phyloP scores from a whole-genome alignment of 2,329 filamentous ascomycete genomes.

The Periconia macrospinosa region DNA sequence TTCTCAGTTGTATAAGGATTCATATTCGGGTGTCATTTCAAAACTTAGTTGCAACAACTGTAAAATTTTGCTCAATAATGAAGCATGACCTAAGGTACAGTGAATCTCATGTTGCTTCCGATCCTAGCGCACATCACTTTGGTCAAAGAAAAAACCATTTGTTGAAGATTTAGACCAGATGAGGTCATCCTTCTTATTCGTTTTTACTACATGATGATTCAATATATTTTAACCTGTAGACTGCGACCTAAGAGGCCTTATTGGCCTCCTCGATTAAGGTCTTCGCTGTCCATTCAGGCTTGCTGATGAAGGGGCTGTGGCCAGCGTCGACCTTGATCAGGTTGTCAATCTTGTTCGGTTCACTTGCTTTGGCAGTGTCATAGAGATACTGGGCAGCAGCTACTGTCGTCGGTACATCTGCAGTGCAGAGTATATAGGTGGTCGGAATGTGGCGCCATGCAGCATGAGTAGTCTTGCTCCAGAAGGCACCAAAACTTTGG shows the following conservation, averaged over 20 bases:
- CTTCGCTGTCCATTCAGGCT: conserved; percentile 11
- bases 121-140: too few relatives aligned
- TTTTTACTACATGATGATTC: too few relatives aligned
- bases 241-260: not conserved
- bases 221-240: too few relatives aligned
- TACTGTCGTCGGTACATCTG: conserved; percentile 12
- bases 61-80: too few relatives aligned
- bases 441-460: conserved; percentile 17
- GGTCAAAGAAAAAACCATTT: too few relatives aligned
- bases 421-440: conserved; percentile 10
- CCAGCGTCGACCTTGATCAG: conserved; percentile 10
- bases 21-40: too few relatives aligned
- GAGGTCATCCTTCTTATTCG: too few relatives aligned
- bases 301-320: conserved; percentile 12
- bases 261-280: conserved; percentile 1
- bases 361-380: conserved; percentile 8
- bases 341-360: conserved; percentile 9
- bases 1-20: too few relatives aligned
- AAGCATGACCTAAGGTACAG: too few relatives aligned
- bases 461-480: conserved; percentile 12
- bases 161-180: too few relatives aligned
- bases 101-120: too few relatives aligned
- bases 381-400: conserved; percentile 10
- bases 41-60: too few relatives aligned
- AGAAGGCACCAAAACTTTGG: conserved; percentile 13